These are phyloP conservation scores for Rutstroemia sp. DNA, from an alignment of 2,329 filamentous ascomycete genomes.

Conservation along the genomic window DNA sequence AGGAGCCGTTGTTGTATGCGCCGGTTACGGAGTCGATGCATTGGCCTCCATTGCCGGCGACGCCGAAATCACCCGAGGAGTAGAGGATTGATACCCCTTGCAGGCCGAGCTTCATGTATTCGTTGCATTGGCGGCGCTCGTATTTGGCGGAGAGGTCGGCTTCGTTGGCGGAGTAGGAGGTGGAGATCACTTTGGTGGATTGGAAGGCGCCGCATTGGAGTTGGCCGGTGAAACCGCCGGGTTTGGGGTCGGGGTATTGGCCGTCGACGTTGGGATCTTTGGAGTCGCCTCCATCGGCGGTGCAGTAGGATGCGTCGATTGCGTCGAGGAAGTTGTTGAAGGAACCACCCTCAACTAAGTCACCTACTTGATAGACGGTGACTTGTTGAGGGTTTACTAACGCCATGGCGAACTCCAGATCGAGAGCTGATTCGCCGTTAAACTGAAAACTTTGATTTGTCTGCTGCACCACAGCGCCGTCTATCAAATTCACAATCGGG, in stretches of 20 bases:
- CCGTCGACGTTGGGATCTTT: constrained; percentile 32
- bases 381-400: constrained; percentile 44
- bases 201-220: constrained; percentile 38
- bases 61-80: constrained; percentile 17
- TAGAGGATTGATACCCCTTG: constrained; percentile 41
- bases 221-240: constrained; percentile 32
- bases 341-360: constrained; percentile 22
- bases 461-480: constrained; percentile 31
- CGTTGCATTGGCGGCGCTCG: constrained; percentile 43
- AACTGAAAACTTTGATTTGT: constrained; percentile 32
- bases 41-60: constrained; percentile 30
- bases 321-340: constrained; percentile 33
- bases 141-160: constrained; percentile 41
- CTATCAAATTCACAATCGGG: constrained; percentile 31
- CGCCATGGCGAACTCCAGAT: constrained; percentile 38
- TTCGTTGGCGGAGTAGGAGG: constrained; percentile 47
- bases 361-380: constrained; percentile 41
- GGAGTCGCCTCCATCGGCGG: constrained; percentile 35
- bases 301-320: constrained; percentile 39
- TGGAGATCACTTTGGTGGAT: constrained; percentile 46
- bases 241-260: constrained; percentile 28
- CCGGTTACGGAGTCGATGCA: constrained; percentile 20
- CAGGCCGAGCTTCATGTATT: constrained; percentile 51
- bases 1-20: constrained; percentile 12
- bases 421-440: constrained; percentile 34